A percentile compares a stretch with the other conserved stretches of the same genome.
Evolutionary conservation across 2,329 filamentous ascomycete genomes (phyloP).

Genomic region (Calonectria leucothoes): DNA sequence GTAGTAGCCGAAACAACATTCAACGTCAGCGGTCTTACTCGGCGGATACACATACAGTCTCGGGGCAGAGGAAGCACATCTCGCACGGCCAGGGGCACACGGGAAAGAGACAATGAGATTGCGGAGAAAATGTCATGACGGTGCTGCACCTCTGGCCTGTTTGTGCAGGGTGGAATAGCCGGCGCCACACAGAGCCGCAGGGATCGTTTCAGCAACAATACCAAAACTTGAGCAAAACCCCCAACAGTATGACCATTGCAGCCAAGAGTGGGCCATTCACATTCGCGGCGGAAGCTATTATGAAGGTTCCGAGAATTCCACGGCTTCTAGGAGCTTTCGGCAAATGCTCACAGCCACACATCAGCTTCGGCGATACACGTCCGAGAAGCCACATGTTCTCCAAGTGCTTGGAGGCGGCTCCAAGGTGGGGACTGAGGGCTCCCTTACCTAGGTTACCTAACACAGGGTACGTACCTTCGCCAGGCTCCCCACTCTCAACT

Average conservation of each 20-base stretch:
- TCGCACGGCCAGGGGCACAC: slow-evolving; percentile 36
- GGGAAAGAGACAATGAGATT: slow-evolving; percentile 35
- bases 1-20: slow-evolving; percentile 7
- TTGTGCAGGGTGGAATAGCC: slow-evolving; percentile 38
- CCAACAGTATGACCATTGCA: not conserved
- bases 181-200: slow-evolving; percentile 33
- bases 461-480: slow-evolving; percentile 1
- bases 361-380: slow-evolving; percentile 8
- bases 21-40: not conserved
- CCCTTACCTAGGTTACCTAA: not conserved
- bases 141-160: slow-evolving; percentile 33
- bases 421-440: not conserved
- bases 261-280: not conserved
- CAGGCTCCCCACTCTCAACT: slow-evolving; percentile 16
- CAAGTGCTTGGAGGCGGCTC: not conserved
- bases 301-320: slow-evolving; percentile 12
- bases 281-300: slow-evolving; percentile 1
- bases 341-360: slow-evolving; percentile 4
- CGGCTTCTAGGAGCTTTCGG: slow-evolving; percentile 7
- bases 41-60: slow-evolving; percentile 11
- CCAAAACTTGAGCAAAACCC: not conserved
- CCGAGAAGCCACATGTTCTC: slow-evolving; percentile 17
- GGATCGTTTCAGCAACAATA: not conserved
- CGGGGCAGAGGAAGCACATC: slow-evolving; percentile 31
- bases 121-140: slow-evolving; percentile 40